Evolutionary conservation across 2,329 filamentous ascomycete genomes (phyloP).

Genomic region (Fusarium albidum): DNA sequence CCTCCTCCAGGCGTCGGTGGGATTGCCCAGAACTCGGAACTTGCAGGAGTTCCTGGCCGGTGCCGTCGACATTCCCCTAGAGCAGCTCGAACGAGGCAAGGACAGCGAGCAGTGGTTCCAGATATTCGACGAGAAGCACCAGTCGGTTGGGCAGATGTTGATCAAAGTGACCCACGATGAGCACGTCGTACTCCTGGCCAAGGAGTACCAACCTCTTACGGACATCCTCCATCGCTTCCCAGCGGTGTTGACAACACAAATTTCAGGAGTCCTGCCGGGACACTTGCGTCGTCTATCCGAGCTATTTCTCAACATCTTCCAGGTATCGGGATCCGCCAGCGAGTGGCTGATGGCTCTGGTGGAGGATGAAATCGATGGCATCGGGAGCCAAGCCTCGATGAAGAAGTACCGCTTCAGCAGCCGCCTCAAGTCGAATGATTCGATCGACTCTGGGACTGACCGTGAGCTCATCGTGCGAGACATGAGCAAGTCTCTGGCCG

Average conservation of each 20-base stretch:
- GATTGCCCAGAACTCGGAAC: constrained; percentile 48
- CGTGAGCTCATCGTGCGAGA: constrained; percentile 78
- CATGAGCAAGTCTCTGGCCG: constrained; percentile 79
- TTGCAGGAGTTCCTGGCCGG: constrained; percentile 67
- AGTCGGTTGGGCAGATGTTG: constrained; percentile 82
- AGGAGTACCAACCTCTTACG: constrained; percentile 84
- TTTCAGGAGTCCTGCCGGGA: constrained; percentile 79
- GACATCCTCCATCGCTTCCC: constrained; percentile 86
- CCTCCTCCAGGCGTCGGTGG: constrained; percentile 39
- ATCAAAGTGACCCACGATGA: constrained; percentile 87
- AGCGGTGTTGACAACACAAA: constrained; percentile 83
- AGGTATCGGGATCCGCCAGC: constrained; percentile 82
- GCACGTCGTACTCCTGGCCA: constrained; percentile 84
- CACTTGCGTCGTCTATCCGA: constrained; percentile 85
- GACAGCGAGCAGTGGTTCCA: constrained; percentile 91
- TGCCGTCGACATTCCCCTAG: constrained; percentile 82
- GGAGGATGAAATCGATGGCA: constrained; percentile 96
- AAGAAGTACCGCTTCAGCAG: constrained; percentile 77
- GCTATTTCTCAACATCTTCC: constrained; percentile 91
- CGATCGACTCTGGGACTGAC: constrained; percentile 67
- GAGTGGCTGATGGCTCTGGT: constrained; percentile 95
- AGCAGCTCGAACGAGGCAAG: constrained; percentile 78
- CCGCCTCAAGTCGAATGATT: constrained; percentile 76
- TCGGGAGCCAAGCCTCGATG: constrained; percentile 80
- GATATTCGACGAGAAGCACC: constrained; percentile 78